Conservation (phyloP, 352 stramenopile genomes). For the Thalassiosira mediterranea region DNA sequence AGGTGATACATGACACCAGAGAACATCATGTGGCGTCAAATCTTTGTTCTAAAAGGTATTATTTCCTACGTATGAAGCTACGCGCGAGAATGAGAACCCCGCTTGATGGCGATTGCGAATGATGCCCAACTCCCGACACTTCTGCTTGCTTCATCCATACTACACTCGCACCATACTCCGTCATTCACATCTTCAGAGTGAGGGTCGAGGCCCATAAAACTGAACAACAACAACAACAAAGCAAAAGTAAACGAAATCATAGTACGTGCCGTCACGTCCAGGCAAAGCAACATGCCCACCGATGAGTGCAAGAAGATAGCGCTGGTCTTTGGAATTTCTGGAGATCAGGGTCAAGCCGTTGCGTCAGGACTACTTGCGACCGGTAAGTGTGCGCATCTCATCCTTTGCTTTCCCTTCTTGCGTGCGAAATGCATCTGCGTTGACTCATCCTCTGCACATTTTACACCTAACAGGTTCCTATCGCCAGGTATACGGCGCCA, state of each 20-base stretch:
- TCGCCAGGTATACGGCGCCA: constrained; percentile 55
- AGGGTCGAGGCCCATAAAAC: neutral
- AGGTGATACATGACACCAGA: too few relatives aligned
- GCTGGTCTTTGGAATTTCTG: constrained; percentile 64
- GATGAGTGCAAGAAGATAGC: constrained; percentile 15
- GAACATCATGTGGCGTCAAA: too few relatives aligned
- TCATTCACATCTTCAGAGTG: neutral
- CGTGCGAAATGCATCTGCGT: too few relatives aligned
- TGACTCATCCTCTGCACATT: too few relatives aligned
- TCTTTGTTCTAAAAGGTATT: too few relatives aligned
- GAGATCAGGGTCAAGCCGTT: constrained; percentile 60
- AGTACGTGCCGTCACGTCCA: neutral
- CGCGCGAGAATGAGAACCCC: neutral
- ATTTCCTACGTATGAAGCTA: neutral
- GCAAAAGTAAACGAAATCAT: too few relatives aligned
- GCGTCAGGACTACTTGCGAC: constrained; percentile 55
- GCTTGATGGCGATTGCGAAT: neutral
- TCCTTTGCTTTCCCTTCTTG: too few relatives aligned
- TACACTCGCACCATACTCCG: neutral
- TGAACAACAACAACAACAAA: neutral
- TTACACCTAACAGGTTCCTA: constrained; percentile 45
- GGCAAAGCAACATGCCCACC: neutral
- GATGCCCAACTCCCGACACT: neutral
- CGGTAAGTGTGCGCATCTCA: too few relatives aligned
- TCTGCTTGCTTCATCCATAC: neutral